phyloP scores from a whole-genome alignment of 352 stramenopile species.

The Saprolegnia diclina region DNA sequence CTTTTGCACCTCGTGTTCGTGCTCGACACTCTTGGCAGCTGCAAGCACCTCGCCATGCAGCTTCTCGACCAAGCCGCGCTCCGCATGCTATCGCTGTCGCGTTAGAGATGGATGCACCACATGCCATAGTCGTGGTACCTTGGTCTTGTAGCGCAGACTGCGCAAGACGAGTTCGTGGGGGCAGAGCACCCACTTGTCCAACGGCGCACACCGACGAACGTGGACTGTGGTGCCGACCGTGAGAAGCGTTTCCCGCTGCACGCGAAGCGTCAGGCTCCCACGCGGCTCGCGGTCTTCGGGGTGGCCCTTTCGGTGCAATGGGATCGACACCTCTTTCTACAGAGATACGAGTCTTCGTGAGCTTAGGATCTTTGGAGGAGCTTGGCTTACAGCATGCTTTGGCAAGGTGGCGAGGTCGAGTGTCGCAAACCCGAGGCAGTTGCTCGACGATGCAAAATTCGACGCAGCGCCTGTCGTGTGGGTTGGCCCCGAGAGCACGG shows the following conservation, averaged over 20 bases:
- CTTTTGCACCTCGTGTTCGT: constrained; percentile 23
- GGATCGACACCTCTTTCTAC: neutral
- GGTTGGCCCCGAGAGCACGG: neutral
- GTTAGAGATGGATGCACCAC: too few species aligned
- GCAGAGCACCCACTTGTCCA: constrained; percentile 21
- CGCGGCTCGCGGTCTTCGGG: constrained; percentile 10
- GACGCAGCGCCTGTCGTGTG: neutral
- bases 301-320: constrained; percentile 7
- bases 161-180: constrained; percentile 5
- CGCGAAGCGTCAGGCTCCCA: constrained; percentile 11
- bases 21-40: constrained; percentile 2
- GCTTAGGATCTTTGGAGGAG: neutral
- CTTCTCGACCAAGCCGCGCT: constrained; percentile 11
- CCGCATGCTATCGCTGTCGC: neutral
- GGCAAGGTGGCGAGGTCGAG: neutral
- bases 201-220: neutral
- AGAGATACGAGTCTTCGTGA: neutral
- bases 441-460: neutral
- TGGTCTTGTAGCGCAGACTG: constrained; percentile 18
- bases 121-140: too few species aligned
- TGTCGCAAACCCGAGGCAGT: neutral
- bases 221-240: neutral
- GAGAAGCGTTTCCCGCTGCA: neutral
- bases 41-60: neutral
- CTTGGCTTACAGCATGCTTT: neutral